Evolutionary conservation across 108 stramenopile genomes (phyloP), one percentile per base, ranked within the genome.

Genomic region (Thalassiosira profunda): DNA sequence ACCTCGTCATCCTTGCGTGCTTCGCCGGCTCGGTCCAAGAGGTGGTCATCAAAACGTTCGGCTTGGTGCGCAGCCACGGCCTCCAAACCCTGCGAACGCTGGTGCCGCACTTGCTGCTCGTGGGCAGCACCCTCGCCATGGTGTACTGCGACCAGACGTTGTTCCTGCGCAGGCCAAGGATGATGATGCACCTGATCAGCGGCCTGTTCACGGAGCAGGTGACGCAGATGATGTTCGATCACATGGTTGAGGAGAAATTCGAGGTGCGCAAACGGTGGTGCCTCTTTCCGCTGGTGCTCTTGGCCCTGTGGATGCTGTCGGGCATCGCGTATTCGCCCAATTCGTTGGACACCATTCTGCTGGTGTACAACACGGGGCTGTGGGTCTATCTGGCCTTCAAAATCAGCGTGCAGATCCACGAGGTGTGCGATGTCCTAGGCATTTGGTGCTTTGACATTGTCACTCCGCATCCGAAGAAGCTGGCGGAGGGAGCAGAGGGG

Each of bases 401-500:
- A 70, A 62, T 82, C 18, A 57, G 55, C 0, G 34, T 87, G 24
- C 58, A 84, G 28, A 63, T 93, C 26, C 63, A 70, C 37, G 95
- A 96, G 69, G 87, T 92, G 24, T 93, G 91, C 44, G 56, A 72
- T 63, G 77, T 86, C 1, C 61, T 96, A 51, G 64, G 82, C 5
- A 93, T 96, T 53, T 92, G 86, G 85, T 96, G 95, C 47, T 96
- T 96, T 74, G 89, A 92, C 53, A 96, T 96, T 74, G 56, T 72
- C 14, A 78, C 80, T 26, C 77, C 73, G 34, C 73, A 64, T 38
- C 43, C 77, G 17, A 76, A 70, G 14, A 63, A 52, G 37, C 8
- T 29, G 12, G 4, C 14, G 60, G 60, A 24, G 25, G 29, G n/a
- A n/a, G n/a, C n/a, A n/a, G n/a, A n/a, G n/a, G n/a, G n/a, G n/a